Conservation (phyloP, 345 rosid genomes). For the Gossypium ekmanianum region DNA sequence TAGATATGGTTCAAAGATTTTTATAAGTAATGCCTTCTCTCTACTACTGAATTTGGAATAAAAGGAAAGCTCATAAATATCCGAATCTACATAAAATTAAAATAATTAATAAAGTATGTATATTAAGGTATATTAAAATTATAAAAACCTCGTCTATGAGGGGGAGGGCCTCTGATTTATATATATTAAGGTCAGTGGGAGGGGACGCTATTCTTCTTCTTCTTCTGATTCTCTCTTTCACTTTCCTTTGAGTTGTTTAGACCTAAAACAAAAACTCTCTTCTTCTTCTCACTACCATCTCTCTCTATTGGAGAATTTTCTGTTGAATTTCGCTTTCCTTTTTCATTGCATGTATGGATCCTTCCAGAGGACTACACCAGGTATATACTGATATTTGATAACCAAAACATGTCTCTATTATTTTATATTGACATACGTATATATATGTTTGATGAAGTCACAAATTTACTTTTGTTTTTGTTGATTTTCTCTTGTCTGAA, state of each 20-base stretch:
- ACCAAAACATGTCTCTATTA: neutral
- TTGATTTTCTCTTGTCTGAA: neutral
- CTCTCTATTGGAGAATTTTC: neutral
- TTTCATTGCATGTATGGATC: slow-evolving; percentile 60
- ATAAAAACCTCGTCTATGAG: neutral
- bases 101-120: too few species aligned
- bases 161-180: neutral
- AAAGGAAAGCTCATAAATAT: neutral
- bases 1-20: neutral
- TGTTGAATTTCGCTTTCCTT: slow-evolving; percentile 9
- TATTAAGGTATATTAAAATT: neutral
- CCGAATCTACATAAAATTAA: neutral
- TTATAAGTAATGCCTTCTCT: neutral
- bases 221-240: neutral
- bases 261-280: neutral
- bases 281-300: neutral
- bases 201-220: neutral
- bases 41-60: neutral
- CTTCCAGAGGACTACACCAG: slow-evolving; percentile 50
- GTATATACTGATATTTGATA: slow-evolving; percentile 21
- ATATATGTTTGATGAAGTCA: neutral
- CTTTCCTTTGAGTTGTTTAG: neutral
- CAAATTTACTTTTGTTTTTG: neutral
- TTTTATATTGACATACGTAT: too few species aligned
- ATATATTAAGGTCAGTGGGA: neutral